A percentile compares a stretch with the other conserved stretches of the same genome.
Conservation (phyloP, 352 stramenopile species). For the Globisporangium paddicum region DNA sequence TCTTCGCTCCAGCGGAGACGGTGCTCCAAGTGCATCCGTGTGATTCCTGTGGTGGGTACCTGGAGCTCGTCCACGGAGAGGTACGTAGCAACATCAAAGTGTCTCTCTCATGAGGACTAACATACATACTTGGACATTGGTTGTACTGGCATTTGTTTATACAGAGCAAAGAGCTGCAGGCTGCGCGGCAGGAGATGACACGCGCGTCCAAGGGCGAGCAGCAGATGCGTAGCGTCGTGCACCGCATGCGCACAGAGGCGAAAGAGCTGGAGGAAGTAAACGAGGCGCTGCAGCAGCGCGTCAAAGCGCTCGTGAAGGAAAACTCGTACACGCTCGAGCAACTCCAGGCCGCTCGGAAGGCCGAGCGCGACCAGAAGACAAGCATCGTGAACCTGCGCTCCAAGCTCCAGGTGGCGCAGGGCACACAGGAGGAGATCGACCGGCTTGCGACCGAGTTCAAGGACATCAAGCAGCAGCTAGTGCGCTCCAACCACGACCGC, state of each 20-base stretch:
- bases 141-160: background rate
- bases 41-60: conserved; percentile 57
- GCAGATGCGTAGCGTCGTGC: conserved; percentile 60
- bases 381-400: conserved; percentile 53
- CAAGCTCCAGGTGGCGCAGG: conserved; percentile 66
- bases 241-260: conserved; percentile 57
- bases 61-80: conserved; percentile 80
- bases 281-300: conserved; percentile 65
- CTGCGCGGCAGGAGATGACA: conserved; percentile 56
- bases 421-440: conserved; percentile 65
- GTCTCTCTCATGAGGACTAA: background rate
- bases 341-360: conserved; percentile 58
- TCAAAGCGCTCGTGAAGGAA: conserved; percentile 74
- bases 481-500: conserved; percentile 64
- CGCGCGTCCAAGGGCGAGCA: conserved; percentile 65
- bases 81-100: conserved; percentile 18
- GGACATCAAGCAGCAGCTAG: conserved; percentile 60
- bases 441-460: conserved; percentile 51
- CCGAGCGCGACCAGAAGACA: conserved; percentile 71
- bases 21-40: conserved; percentile 73
- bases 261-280: conserved; percentile 73
- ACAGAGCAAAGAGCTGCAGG: conserved; percentile 64
- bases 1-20: conserved; percentile 74
- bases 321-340: conserved; percentile 77
- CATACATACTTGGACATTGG: background rate